Conservation (phyloP, 2,329 filamentous ascomycete genomes). For the Colletotrichum phormii region DNA sequence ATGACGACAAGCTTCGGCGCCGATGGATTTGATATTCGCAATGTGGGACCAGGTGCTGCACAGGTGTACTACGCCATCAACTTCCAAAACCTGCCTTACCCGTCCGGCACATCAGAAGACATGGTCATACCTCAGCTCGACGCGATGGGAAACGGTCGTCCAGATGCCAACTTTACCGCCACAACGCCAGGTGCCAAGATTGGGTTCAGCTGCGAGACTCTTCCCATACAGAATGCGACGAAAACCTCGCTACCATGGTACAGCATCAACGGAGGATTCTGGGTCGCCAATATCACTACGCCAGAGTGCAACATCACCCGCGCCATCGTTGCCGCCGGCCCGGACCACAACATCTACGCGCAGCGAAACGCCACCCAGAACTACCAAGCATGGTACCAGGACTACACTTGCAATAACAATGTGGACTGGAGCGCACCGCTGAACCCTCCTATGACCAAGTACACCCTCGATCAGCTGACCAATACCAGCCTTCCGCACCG, state of each 20-base stretch:
- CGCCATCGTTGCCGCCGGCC: slow-evolving; percentile 40
- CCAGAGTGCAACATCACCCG: slow-evolving; percentile 41
- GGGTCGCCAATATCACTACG: slow-evolving; percentile 40
- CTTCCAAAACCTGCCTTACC: slow-evolving; percentile 33
- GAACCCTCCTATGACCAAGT: slow-evolving; percentile 15
- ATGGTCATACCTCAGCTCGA: slow-evolving; percentile 26
- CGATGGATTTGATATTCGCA: slow-evolving; percentile 44
- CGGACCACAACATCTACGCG: slow-evolving; percentile 41
- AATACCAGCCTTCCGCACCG: slow-evolving; percentile 41
- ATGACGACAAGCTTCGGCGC: slow-evolving; percentile 27
- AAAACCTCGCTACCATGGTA: slow-evolving; percentile 38
- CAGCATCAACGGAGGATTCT: slow-evolving; percentile 40
- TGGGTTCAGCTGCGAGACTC: slow-evolving; percentile 40
- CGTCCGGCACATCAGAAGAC: slow-evolving; percentile 26
- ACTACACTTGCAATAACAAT: slow-evolving; percentile 41
- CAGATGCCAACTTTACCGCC: slow-evolving; percentile 25
- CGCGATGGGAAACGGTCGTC: not conserved
- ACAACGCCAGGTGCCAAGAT: slow-evolving; percentile 39
- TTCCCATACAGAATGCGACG: slow-evolving; percentile 40
- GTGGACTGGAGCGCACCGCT: slow-evolving; percentile 37
- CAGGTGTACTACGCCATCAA: slow-evolving; percentile 35
- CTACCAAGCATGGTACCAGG: slow-evolving; percentile 40
- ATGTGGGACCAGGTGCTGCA: slow-evolving; percentile 26
- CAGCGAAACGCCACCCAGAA: slow-evolving; percentile 42
- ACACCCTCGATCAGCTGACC: slow-evolving; percentile 32